Evolutionary conservation across 495 filamentous ascomycete genomes (phyloP).

Genomic region (Neohortaea acidophila): DNA sequence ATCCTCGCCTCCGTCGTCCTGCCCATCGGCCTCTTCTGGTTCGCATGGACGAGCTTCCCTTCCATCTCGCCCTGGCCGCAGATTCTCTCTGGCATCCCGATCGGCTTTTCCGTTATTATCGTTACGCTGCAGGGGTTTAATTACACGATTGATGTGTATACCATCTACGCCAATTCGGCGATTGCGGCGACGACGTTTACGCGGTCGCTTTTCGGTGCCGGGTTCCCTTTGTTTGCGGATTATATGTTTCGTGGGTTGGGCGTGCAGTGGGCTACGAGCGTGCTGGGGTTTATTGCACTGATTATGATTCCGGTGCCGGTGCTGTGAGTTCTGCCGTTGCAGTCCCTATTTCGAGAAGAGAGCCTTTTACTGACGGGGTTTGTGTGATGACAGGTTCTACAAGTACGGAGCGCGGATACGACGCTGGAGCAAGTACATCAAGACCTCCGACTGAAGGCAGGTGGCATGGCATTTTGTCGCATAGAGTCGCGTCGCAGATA

Average conservation of each 20-base stretch:
- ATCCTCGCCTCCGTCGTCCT: constrained; percentile 19
- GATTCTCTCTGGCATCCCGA: constrained; percentile 21
- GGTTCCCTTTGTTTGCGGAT: constrained; percentile 25
- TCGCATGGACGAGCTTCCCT: constrained; percentile 23
- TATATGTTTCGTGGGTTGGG: constrained; percentile 35
- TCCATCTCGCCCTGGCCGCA: constrained; percentile 21
- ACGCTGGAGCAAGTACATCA: constrained; percentile 6
- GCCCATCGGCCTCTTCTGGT: constrained; percentile 25
- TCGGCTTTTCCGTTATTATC: constrained; percentile 21
- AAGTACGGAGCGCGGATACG: constrained; percentile 48
- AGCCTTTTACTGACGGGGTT: no score
- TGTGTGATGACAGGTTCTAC: no score
- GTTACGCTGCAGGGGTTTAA: constrained; percentile 37
- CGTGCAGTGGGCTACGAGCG: constrained; percentile 45
- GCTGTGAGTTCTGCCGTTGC: no score
- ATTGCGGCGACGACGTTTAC: constrained; percentile 37
- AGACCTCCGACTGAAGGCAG: no score
- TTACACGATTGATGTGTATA: constrained; percentile 47
- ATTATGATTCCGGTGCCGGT: constrained; percentile 55
- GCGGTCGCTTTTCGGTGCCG: constrained; percentile 29
- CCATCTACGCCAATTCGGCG: constrained; percentile 39
- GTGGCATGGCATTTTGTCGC: no score
- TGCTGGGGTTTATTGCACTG: constrained; percentile 48
- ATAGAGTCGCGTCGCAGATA: no score
- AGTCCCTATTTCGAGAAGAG: no score